Evolutionary conservation across 768 basidiomycete genomes (phyloP).

Genomic region (Macrolepiota fuliginosa): DNA sequence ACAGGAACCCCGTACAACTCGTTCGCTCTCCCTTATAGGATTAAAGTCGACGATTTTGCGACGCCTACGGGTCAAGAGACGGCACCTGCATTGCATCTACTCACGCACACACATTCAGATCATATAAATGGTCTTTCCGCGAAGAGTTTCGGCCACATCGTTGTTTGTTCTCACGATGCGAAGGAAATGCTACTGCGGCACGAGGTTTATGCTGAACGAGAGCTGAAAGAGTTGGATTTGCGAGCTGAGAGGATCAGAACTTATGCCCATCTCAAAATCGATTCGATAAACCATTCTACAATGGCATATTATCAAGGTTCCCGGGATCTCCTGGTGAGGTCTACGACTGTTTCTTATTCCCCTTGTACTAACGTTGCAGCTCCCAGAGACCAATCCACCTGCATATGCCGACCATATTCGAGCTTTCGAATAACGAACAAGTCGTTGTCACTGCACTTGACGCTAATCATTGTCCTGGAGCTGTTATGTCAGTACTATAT

Average conservation of each 20-base stretch:
- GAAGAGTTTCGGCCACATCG: constrained; percentile 66
- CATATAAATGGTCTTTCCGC: constrained; percentile 78
- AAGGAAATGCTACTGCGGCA: constrained; percentile 83
- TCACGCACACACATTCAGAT: constrained; percentile 89
- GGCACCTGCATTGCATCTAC: constrained; percentile 60
- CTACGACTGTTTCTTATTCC: not conserved
- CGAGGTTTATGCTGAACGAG: constrained; percentile 67
- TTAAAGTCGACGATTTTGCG: constrained; percentile 86
- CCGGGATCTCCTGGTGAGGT: constrained; percentile 62
- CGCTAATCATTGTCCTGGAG: constrained; percentile 95
- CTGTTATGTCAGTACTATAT: constrained; percentile 68
- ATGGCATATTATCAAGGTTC: constrained; percentile 46
- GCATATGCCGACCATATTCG: constrained; percentile 60
- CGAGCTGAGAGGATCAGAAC: constrained; percentile 53
- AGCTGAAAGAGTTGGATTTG: constrained; percentile 50
- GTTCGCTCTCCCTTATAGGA: constrained; percentile 73
- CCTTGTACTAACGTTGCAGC: not conserved
- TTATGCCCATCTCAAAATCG: constrained; percentile 65
- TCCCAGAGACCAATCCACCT: constrained; percentile 55
- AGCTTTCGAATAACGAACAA: constrained; percentile 50
- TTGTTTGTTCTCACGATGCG: constrained; percentile 80
- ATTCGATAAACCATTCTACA: constrained; percentile 49
- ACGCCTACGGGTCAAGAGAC: constrained; percentile 29
- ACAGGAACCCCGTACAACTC: constrained; percentile 75
- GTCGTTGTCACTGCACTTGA: constrained; percentile 81